Conservation (phyloP, 139 green algal genomes). For the Chlamydomonas incerta region DNA sequence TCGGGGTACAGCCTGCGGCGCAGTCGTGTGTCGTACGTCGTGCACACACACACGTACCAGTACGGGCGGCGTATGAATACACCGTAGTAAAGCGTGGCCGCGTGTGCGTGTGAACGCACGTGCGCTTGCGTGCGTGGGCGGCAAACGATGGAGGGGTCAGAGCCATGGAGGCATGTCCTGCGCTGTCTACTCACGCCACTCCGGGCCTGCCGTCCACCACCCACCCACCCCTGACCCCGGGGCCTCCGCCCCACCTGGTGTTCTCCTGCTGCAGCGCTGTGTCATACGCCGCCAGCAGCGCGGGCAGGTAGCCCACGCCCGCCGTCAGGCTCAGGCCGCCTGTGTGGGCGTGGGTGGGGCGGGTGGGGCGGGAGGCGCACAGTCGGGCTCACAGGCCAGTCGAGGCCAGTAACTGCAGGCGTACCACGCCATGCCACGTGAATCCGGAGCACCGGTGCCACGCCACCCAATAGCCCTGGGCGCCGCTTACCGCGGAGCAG, state of each 20-base stretch:
- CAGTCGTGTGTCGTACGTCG: too few relatives aligned
- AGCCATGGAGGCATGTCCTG: neutral
- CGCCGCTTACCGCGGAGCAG: too few relatives aligned
- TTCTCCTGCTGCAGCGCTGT: neutral
- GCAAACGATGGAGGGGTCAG: neutral
- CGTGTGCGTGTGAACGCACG: neutral
- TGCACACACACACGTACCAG: too few relatives aligned
- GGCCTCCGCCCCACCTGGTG: neutral
- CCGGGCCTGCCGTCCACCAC: neutral
- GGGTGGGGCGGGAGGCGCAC: neutral
- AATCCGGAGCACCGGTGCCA: too few relatives aligned
- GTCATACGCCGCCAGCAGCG: slow-evolving; percentile 29
- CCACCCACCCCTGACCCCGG: neutral
- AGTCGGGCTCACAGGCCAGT: neutral
- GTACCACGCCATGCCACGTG: too few relatives aligned
- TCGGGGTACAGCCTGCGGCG: neutral
- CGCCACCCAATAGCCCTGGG: too few relatives aligned
- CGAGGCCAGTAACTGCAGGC: too few relatives aligned
- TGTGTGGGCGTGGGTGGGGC: neutral
- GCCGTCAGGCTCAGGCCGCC: slow-evolving; percentile 52
- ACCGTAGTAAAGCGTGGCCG: too few relatives aligned
- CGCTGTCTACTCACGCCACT: too few relatives aligned
- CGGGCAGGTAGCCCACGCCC: slow-evolving; percentile 57
- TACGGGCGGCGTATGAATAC: too few relatives aligned
- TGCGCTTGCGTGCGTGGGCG: too few relatives aligned